Base-by-base conservation (phyloP, 148 eudicot genomes). In the Diospyros kaki region DNA sequence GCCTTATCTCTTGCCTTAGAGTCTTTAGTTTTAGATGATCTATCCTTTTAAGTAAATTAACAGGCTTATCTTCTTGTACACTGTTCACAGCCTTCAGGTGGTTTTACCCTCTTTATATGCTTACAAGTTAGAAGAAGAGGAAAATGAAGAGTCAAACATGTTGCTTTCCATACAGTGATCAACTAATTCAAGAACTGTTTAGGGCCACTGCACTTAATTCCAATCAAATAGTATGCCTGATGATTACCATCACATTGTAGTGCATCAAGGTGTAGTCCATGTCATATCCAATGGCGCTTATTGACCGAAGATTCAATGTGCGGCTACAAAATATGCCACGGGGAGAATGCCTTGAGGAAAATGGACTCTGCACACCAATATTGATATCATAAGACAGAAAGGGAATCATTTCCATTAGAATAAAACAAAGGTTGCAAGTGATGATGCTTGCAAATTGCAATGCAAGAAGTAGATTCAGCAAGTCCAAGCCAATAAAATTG, bases 191-290 rank as follows among this genome's bases (percentile, higher is more conserved):
- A 44, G 42, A 43, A 55, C 28, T 28, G 13, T 75, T 45, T 56
- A 56, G 58, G 41, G 71, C 52, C 28, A 11, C 54, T 55, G 41
- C 15, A 53, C 12, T 50, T 38, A 56, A 44, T 45, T 28, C 40
- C 39, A 18, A 15, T 28, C 18, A 28, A 68, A 40, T 56, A 12
- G 45, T 28, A n/a, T 62, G 64, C 55, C 4, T 5, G 52, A 17
- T 45, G 53, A 68, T 69, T 84, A 94, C 98, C 95, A 79, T 87
- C 82, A 94, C 97, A 85, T 92, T 94, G 78, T 94, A 94, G 77
- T 94, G 98, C 77, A 94, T 90, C 88, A 94, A 87, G 42, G 98
- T 94, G 79, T 94, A 94, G 83, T 94, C 98, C 98, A 94, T 94
- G 81, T 94, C 98, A 83, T 94, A 94, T 76, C 98, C 98, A 84